These are phyloP conservation scores for Lecanicillium sp. DNA, from an alignment of 2,329 filamentous ascomycete genomes.

Conservation along the genomic window DNA sequence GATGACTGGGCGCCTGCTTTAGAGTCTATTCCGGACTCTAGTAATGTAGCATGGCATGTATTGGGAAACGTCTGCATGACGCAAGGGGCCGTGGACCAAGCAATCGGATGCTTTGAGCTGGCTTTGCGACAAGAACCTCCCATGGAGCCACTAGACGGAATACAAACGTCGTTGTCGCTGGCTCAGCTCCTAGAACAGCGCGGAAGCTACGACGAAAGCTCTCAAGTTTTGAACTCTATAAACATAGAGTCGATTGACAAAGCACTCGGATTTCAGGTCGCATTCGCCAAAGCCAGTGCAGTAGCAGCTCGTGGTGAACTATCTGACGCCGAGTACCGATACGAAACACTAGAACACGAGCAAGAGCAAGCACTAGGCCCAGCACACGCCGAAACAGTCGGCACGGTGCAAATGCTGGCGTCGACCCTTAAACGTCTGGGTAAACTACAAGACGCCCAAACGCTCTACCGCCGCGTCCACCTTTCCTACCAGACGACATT, in stretches of 20 bases:
- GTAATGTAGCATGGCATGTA: slow-evolving; percentile 29
- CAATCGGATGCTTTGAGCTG: slow-evolving; percentile 18
- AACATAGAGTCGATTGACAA: slow-evolving; percentile 15
- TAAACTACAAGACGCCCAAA: slow-evolving; percentile 17
- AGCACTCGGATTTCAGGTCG: slow-evolving; percentile 15
- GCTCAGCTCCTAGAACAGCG: slow-evolving; percentile 14
- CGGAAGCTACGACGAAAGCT: slow-evolving; percentile 12
- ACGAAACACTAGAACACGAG: slow-evolving; percentile 14
- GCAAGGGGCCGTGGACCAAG: slow-evolving; percentile 16
- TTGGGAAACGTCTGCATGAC: slow-evolving; percentile 21
- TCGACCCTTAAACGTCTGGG: slow-evolving; percentile 14
- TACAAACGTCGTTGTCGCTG: slow-evolving; percentile 15
- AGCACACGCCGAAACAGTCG: slow-evolving; percentile 15
- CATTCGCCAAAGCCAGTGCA: slow-evolving; percentile 15
- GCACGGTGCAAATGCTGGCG: slow-evolving; percentile 17
- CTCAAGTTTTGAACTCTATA: slow-evolving; percentile 13
- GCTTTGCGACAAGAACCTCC: slow-evolving; percentile 11
- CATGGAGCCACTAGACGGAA: slow-evolving; percentile 13
- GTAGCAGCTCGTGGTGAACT: slow-evolving; percentile 14
- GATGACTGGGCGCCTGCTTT: slow-evolving; percentile 16
- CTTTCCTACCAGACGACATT: slow-evolving; percentile 18
- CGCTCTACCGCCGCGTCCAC: slow-evolving; percentile 16
- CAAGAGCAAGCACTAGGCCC: slow-evolving; percentile 16
- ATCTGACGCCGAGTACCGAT: slow-evolving; percentile 13
- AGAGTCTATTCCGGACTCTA: slow-evolving; percentile 14